These are phyloP conservation scores for Aspergillus fijiensis DNA, from an alignment of 2,329 filamentous ascomycete species.

Conservation along the genomic window DNA sequence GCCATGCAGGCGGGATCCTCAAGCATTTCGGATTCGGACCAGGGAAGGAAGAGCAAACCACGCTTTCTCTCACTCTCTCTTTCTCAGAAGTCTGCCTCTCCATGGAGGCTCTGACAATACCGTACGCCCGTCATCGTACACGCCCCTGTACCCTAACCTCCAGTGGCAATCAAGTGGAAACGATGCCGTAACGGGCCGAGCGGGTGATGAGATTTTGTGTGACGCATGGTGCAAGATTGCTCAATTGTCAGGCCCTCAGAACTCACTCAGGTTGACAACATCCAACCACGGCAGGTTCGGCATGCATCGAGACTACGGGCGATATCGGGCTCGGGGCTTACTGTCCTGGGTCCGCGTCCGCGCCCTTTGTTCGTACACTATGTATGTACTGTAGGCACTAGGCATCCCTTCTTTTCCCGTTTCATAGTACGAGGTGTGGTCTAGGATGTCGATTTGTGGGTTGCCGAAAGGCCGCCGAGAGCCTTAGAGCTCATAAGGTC, in stretches of 20 bases:
- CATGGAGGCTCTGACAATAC: not conserved
- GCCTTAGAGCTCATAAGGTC: not conserved
- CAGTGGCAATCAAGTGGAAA: slow-evolving; percentile 1
- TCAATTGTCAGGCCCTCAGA: not conserved
- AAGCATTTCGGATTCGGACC: not conserved
- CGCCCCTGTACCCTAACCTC: not conserved
- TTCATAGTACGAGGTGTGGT: not conserved
- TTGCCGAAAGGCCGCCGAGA: not conserved
- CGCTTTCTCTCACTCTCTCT: not conserved
- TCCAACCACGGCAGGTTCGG: slow-evolving; percentile 6
- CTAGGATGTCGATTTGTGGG: no score
- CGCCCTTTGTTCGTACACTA: not conserved
- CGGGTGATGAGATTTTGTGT: not conserved
- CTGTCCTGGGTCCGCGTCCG: not conserved
- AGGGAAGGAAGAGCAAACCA: not conserved
- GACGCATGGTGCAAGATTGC: slow-evolving; percentile 6
- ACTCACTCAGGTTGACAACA: not conserved
- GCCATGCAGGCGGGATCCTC: slow-evolving; percentile 1
- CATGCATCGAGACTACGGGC: slow-evolving; percentile 3
- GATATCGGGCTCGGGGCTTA: not conserved
- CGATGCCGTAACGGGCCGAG: slow-evolving; percentile 6
- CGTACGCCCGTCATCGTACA: not conserved
- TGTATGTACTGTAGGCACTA: not conserved
- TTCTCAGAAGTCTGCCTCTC: not conserved
- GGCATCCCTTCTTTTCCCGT: not conserved